These are phyloP conservation scores for Cryphonectria japonica DNA, from an alignment of 2,329 filamentous ascomycete species.

Conservation along the genomic window DNA sequence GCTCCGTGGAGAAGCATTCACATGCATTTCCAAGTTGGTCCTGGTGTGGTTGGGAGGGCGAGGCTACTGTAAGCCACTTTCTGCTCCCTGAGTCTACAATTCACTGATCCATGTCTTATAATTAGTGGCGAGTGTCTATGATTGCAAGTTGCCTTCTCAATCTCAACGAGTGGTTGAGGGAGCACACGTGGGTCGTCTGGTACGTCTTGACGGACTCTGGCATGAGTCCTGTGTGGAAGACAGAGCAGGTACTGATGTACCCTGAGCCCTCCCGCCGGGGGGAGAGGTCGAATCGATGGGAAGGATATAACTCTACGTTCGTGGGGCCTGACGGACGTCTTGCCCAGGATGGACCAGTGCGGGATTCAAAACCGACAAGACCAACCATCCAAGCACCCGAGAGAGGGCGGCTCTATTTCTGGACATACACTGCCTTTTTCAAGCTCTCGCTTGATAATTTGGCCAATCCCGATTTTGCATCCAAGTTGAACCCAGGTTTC, in stretches of 20 bases:
- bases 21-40: conserved; percentile 7
- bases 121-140: not conserved
- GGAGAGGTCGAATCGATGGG: not conserved
- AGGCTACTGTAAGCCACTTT: not conserved
- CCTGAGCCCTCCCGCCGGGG: not conserved
- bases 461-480: not conserved
- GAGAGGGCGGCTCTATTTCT: conserved; percentile 5
- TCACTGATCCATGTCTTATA: not conserved
- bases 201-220: not conserved
- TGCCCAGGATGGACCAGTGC: not conserved
- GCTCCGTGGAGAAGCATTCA: no score
- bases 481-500: not conserved
- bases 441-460: not conserved
- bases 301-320: not conserved
- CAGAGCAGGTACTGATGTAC: not conserved
- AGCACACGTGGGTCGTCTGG: conserved; percentile 11
- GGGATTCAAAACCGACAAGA: not conserved
- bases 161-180: conserved; percentile 5
- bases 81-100: not conserved
- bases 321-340: not conserved
- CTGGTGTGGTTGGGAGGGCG: conserved; percentile 5
- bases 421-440: conserved; percentile 11
- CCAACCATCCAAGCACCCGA: not conserved
- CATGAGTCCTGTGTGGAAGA: not conserved
- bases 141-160: not conserved